Base-by-base conservation (phyloP, 2,329 filamentous ascomycete species). In the Cytospora leucostoma region DNA sequence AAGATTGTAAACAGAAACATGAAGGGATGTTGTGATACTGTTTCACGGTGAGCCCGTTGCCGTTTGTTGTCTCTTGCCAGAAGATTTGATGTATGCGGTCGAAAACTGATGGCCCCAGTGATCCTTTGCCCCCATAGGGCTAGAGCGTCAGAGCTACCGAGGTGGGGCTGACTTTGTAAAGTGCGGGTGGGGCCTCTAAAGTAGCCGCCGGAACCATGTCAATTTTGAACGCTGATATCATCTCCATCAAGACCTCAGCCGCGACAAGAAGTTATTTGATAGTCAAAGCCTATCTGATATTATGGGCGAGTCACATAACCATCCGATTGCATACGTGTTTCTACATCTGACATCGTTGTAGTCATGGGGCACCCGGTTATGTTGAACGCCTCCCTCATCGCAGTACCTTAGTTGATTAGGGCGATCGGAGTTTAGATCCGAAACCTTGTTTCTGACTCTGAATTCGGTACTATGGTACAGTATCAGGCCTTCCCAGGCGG, bases 91-190 rank as follows among this genome's bases (percentile, higher is more conserved):
- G 44, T 21, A n/a, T 47, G 44, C n/a, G 19, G 44, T 44, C n/a
- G 15, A n/a, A 27, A 27, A 27, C 27, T 27, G 27, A 38, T 38
- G 37, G 35, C 50, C 32, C 19, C 27, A 27, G 4, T 27, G 27
- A 27, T 27, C 27, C 27, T 27, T 27, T 44, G 52, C 52, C 52
- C 40, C 59, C 59, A 62, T 57, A 62, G 53, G 44, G 54, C 60
- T 21, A 54, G 34, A 57, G 60, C 35, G 60, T 21, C 21, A 32
- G 27, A n/a, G 33, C n/a, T 35, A 50, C 33, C 19, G 47, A 50
- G 32, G 19, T 32, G 21, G 19, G 15, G 34, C 19, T 38, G 47
- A 38, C 38, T 32, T 7, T 38, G 33, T 17, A 10, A n/a, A 34
- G 40, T 27, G 19, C 35, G 47, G 15, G 56, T 33, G 6, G n/a